phyloP scores from a whole-genome alignment of 2,329 filamentous ascomycete species.

The Ceratocystis papillata region DNA sequence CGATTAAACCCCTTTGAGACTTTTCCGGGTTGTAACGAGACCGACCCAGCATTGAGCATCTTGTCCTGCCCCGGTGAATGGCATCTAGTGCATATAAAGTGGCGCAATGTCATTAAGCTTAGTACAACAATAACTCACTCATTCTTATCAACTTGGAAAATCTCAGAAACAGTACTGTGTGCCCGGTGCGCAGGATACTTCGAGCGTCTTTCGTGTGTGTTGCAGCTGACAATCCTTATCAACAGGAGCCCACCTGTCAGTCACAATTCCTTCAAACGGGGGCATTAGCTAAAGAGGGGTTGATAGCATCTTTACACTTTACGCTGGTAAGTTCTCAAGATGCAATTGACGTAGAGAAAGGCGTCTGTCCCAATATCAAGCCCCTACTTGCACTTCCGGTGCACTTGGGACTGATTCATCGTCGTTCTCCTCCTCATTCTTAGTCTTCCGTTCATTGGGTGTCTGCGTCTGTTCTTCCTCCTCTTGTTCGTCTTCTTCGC shows the following conservation, averaged over 20 bases:
- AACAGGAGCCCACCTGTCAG: slow-evolving; percentile 6
- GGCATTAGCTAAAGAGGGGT: background rate
- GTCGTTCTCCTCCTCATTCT: background rate
- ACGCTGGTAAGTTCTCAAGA: background rate
- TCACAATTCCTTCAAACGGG: background rate
- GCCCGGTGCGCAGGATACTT: background rate
- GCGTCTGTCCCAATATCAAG: background rate
- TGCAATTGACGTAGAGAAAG: background rate
- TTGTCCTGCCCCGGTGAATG: too few relatives aligned
- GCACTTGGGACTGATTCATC: background rate
- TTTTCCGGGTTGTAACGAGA: too few relatives aligned
- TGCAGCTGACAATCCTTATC: slow-evolving; percentile 9
- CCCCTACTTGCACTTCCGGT: background rate
- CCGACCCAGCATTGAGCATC: too few relatives aligned
- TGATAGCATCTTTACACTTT: background rate
- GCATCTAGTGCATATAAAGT: too few relatives aligned
- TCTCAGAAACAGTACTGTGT: background rate
- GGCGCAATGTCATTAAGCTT: too few relatives aligned
- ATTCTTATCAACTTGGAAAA: background rate
- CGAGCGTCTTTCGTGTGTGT: background rate
- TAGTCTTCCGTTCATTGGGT: background rate
- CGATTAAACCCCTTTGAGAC: background rate
- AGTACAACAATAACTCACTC: too few relatives aligned
- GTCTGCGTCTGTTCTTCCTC: background rate
- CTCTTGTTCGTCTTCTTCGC: background rate